Percentiles rank a stretch among this genome's conserved stretches.
phyloP scores from a whole-genome alignment of 2,329 filamentous ascomycete genomes.

The Aphanocladium album region DNA sequence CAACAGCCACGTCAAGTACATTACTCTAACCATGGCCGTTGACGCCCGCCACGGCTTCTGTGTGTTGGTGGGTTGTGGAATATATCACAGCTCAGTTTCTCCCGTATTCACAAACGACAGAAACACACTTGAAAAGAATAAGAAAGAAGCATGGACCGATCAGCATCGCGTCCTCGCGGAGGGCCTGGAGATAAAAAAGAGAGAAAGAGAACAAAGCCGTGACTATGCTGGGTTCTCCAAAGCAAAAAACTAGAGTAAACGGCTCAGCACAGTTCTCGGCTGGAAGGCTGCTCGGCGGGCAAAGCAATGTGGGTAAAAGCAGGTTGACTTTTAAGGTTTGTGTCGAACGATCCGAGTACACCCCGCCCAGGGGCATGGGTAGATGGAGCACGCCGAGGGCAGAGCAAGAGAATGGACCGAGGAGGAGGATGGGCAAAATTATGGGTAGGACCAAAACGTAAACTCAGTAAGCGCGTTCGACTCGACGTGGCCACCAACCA shows the following conservation, averaged over 20 bases:
- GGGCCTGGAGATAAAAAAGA: neutral
- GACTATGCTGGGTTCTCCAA: neutral
- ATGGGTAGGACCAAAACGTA: neutral
- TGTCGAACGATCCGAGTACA: constrained; percentile 2
- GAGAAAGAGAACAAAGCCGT: neutral
- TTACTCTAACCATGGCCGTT: neutral
- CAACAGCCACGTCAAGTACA: constrained; percentile 1
- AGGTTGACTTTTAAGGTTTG: constrained; percentile 4
- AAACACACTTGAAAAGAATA: neutral
- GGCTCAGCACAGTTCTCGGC: neutral
- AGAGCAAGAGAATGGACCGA: neutral
- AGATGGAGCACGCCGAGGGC: neutral
- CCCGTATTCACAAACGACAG: neutral
- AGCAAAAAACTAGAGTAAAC: neutral
- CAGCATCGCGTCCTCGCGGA: neutral
- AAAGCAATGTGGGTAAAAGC: neutral
- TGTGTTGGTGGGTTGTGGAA: neutral
- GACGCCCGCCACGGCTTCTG: neutral
- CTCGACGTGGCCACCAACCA: neutral
- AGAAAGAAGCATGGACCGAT: neutral
- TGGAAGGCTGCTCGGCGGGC: neutral
- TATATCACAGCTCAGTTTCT: neutral
- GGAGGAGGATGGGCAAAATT: neutral
- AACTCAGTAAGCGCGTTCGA: neutral
- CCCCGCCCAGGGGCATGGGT: neutral